phyloP scores from a whole-genome alignment of 805 yeast species.

The Wickerhamiella azymoides region DNA sequence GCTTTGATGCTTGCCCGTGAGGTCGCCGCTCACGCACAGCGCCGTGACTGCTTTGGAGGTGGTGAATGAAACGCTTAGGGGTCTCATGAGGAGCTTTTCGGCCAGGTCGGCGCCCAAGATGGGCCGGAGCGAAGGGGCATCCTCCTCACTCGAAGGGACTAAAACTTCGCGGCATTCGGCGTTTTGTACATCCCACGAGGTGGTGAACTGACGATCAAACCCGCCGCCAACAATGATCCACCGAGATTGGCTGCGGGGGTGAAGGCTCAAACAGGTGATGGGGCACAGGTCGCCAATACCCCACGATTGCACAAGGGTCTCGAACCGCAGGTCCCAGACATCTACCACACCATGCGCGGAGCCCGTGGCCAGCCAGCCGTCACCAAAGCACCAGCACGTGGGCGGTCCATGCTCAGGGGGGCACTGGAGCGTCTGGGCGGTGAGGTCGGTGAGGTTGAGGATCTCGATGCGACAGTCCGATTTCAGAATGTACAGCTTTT shows the following conservation, averaged over 20 bases:
- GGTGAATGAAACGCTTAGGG: conserved; percentile 12
- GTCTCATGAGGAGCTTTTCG: conserved; percentile 17
- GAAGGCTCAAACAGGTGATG: conserved; percentile 34
- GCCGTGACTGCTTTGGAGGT: not conserved
- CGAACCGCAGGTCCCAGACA: conserved; percentile 72
- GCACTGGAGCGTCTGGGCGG: conserved; percentile 32
- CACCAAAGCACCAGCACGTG: conserved; percentile 44
- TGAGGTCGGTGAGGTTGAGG: conserved; percentile 48
- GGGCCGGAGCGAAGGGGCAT: conserved; percentile 16
- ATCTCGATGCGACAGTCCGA: conserved; percentile 22
- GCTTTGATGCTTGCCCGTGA: not conserved
- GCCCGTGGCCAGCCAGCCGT: conserved; percentile 59
- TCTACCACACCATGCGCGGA: conserved; percentile 60
- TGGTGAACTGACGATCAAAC: conserved; percentile 40
- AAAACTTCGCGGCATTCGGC: conserved; percentile 39
- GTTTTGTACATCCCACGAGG: conserved; percentile 64
- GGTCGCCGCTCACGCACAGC: not conserved
- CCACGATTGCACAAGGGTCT: conserved; percentile 46
- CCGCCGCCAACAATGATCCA: conserved; percentile 57
- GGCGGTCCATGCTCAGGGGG: conserved; percentile 55
- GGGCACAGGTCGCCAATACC: conserved; percentile 38
- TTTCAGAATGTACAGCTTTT: conserved; percentile 12
- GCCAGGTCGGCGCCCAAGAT: conserved; percentile 14
- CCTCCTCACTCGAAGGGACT: conserved; percentile 11
- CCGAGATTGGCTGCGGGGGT: conserved; percentile 33